phyloP scores from a whole-genome alignment of 352 stramenopile species.

The Pythium guiyangense region DNA sequence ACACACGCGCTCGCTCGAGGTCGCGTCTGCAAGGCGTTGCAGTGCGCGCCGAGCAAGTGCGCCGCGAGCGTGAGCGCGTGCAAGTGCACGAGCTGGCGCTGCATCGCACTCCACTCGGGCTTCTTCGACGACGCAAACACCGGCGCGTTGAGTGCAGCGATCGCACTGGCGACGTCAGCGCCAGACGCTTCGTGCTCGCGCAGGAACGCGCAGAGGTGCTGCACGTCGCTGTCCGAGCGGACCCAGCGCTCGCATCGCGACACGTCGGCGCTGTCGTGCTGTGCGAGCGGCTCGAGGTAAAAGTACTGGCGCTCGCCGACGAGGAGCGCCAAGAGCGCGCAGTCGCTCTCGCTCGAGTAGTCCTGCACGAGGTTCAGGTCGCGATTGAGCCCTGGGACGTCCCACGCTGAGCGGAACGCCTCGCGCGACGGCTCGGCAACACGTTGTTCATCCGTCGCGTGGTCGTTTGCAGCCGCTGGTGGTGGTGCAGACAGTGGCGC shows the following conservation, averaged over 20 bases:
- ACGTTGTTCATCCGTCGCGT: not conserved
- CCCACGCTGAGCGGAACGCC: slow-evolving; percentile 56
- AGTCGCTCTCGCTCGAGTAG: slow-evolving; percentile 64
- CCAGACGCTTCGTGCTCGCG: slow-evolving; percentile 20
- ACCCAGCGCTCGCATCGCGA: slow-evolving; percentile 20
- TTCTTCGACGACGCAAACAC: slow-evolving; percentile 42
- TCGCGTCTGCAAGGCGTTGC: slow-evolving; percentile 23
- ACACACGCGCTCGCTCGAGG: slow-evolving; percentile 4
- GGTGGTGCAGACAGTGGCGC: not conserved
- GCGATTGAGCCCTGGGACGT: slow-evolving; percentile 45
- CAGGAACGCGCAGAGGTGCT: slow-evolving; percentile 31
- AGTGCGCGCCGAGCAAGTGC: slow-evolving; percentile 59
- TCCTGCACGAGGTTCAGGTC: slow-evolving; percentile 80
- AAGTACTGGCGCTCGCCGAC: slow-evolving; percentile 75
- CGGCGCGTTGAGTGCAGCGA: not conserved
- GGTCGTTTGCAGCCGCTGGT: not conserved
- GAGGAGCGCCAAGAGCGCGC: slow-evolving; percentile 50
- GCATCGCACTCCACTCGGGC: slow-evolving; percentile 48
- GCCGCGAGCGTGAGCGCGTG: slow-evolving; percentile 54
- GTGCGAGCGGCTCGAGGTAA: slow-evolving; percentile 51
- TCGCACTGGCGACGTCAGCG: slow-evolving; percentile 21
- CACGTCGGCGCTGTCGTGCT: slow-evolving; percentile 13
- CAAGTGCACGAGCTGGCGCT: slow-evolving; percentile 41
- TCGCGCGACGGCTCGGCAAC: slow-evolving; percentile 13
- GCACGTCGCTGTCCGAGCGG: slow-evolving; percentile 32